Conservation (phyloP, 2,329 filamentous ascomycete species). For the Pseudogymnoascus sp. region DNA sequence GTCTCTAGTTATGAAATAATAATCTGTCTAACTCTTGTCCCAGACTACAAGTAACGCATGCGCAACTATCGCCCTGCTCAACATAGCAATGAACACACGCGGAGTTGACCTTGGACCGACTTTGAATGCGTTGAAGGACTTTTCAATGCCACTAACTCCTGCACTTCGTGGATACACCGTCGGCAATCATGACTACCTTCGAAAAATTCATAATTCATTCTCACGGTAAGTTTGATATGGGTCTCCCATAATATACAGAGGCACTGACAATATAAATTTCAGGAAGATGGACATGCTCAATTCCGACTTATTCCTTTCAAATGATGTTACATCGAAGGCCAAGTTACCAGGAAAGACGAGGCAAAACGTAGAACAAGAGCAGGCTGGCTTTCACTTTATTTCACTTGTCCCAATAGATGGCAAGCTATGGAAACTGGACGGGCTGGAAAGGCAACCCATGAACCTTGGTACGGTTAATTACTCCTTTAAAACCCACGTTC, state of each 20-base stretch:
- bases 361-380: slow-evolving; percentile 57
- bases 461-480: slow-evolving; percentile 44
- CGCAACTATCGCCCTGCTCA: slow-evolving; percentile 84
- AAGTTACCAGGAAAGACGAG: slow-evolving; percentile 62
- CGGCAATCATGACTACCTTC: slow-evolving; percentile 66
- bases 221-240: slow-evolving; percentile 45
- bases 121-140: slow-evolving; percentile 63
- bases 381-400: slow-evolving; percentile 78
- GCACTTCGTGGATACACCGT: slow-evolving; percentile 69
- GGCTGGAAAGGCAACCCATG: slow-evolving; percentile 64
- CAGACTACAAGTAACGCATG: slow-evolving; percentile 78
- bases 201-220: slow-evolving; percentile 80
- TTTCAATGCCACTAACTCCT: slow-evolving; percentile 61
- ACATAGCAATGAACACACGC: slow-evolving; percentile 81
- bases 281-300: slow-evolving; percentile 70
- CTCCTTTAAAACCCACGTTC: slow-evolving; percentile 10
- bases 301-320: slow-evolving; percentile 57
- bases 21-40: background rate
- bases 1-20: background rate
- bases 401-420: slow-evolving; percentile 74
- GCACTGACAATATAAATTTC: slow-evolving; percentile 11
- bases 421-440: slow-evolving; percentile 82
- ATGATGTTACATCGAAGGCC: slow-evolving; percentile 38
- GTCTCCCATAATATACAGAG: background rate
- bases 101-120: slow-evolving; percentile 60